Evolutionary conservation across 2,329 filamentous ascomycete species (phyloP).

Genomic region (Exophiala dermatitidis): DNA sequence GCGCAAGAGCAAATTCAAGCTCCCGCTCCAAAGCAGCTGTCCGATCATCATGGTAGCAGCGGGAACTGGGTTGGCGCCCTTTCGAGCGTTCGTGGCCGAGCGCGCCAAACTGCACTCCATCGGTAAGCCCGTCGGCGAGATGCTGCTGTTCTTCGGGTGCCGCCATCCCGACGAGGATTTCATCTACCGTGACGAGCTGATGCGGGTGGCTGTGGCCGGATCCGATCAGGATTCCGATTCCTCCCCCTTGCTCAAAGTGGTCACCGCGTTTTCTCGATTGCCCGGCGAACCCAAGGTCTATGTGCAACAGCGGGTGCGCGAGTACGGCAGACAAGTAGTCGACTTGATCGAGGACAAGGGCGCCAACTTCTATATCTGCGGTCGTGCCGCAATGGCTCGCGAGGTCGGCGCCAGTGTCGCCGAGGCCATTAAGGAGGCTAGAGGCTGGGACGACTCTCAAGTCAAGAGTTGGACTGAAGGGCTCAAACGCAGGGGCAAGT

Average conservation of each 20-base stretch:
- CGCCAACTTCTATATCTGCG: constrained; percentile 39
- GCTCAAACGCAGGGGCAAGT: constrained; percentile 46
- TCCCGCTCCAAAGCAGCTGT: neutral
- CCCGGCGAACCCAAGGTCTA: constrained; percentile 28
- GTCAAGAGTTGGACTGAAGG: constrained; percentile 43
- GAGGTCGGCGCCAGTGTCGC: constrained; percentile 39
- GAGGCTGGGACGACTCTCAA: constrained; percentile 37
- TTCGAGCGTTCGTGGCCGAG: neutral
- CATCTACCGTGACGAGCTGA: constrained; percentile 3
- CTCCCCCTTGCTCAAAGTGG: constrained; percentile 1
- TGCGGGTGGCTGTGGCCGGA: neutral
- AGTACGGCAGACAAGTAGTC: constrained; percentile 30
- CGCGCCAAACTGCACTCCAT: neutral
- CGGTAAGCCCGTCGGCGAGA: neutral
- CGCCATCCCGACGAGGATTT: neutral
- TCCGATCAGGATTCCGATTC: neutral
- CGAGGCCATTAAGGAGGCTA: constrained; percentile 32
- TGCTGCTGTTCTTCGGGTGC: neutral
- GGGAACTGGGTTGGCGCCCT: neutral
- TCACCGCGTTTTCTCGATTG: constrained; percentile 29
- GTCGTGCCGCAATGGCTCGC: constrained; percentile 30
- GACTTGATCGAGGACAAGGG: constrained; percentile 33
- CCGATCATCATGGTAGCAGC: neutral
- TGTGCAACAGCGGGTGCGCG: constrained; percentile 35
- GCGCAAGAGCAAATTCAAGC: neutral